phyloP scores from a whole-genome alignment of 2,329 filamentous ascomycete species.

The Alternaria infectoria region DNA sequence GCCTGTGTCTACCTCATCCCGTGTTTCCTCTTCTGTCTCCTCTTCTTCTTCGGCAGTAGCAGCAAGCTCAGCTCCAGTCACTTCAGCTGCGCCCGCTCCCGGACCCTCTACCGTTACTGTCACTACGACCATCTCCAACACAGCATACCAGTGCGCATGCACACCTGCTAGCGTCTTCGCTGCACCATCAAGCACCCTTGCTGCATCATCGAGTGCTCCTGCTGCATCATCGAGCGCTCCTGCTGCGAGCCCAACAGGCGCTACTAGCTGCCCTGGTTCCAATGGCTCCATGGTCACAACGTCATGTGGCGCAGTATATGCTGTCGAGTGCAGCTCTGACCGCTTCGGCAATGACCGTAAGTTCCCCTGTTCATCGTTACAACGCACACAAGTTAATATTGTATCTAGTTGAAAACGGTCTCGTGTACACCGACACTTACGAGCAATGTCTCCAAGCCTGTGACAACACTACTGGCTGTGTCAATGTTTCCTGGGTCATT shows the following conservation, averaged over 20 bases:
- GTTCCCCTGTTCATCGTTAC: neutral
- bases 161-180: conserved; percentile 5
- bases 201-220: neutral
- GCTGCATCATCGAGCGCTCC: neutral
- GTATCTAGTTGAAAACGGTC: conserved; percentile 12
- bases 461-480: conserved; percentile 24
- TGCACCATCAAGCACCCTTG: neutral
- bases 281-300: conserved; percentile 21
- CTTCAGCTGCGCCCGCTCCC: neutral
- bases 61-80: neutral
- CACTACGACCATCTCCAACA: conserved; percentile 12
- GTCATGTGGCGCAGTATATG: conserved; percentile 23
- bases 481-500: conserved; percentile 25
- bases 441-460: conserved; percentile 29
- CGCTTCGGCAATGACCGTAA: conserved; percentile 30
- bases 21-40: neutral
- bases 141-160: conserved; percentile 16
- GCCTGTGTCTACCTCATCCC: neutral
- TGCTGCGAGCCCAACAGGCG: neutral
- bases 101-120: conserved; percentile 14
- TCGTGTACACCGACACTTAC: conserved; percentile 10
- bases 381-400: neutral
- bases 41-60: neutral
- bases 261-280: conserved; percentile 19
- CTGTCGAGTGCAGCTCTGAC: conserved; percentile 32